These are phyloP conservation scores for Pichia membranifaciens DNA, from an alignment of 805 yeast genomes.

Conservation along the genomic window DNA sequence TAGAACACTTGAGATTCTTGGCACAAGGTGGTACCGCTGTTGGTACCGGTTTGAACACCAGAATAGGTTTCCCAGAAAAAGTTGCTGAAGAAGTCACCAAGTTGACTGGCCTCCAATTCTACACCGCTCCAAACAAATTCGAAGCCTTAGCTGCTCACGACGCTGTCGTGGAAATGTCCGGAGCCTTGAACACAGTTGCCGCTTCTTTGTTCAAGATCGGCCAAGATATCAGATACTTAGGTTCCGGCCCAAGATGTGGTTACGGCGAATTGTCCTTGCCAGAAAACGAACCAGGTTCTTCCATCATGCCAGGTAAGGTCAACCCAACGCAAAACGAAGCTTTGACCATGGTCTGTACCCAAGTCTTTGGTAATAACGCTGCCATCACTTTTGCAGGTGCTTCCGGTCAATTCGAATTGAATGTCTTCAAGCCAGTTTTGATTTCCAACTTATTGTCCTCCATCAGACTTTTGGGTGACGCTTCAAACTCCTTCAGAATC, in stretches of 20 bases:
- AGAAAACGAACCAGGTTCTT: constrained; percentile 98
- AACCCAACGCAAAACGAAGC: constrained; percentile 99
- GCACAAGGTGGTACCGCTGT: constrained; percentile 99
- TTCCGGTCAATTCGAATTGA: constrained; percentile 96
- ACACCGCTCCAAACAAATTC: constrained; percentile 97
- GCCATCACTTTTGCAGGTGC: constrained; percentile 97
- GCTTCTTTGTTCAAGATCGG: constrained; percentile 93
- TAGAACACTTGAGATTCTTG: constrained; percentile 70
- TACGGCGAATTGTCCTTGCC: constrained; percentile 94
- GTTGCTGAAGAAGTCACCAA: constrained; percentile 82
- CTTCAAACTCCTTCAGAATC: constrained; percentile 79
- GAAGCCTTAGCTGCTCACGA: constrained; percentile 99
- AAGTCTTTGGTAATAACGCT: constrained; percentile 95
- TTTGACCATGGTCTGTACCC: constrained; percentile 94
- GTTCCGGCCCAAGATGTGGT: constrained; percentile 99
- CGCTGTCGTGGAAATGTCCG: constrained; percentile 95
- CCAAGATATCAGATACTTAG: constrained; percentile 95
- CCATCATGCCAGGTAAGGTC: constrained; percentile 99
- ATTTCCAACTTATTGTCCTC: constrained; percentile 85
- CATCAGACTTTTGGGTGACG: constrained; percentile 84
- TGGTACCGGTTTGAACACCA: constrained; percentile 97
- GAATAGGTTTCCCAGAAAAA: constrained; percentile 78
- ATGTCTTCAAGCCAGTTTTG: constrained; percentile 96
- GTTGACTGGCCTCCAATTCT: constrained; percentile 82
- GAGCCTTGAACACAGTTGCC: constrained; percentile 94